Evolutionary conservation across 331 rosid genomes (phyloP).

Genomic region (Cydonia oblonga): DNA sequence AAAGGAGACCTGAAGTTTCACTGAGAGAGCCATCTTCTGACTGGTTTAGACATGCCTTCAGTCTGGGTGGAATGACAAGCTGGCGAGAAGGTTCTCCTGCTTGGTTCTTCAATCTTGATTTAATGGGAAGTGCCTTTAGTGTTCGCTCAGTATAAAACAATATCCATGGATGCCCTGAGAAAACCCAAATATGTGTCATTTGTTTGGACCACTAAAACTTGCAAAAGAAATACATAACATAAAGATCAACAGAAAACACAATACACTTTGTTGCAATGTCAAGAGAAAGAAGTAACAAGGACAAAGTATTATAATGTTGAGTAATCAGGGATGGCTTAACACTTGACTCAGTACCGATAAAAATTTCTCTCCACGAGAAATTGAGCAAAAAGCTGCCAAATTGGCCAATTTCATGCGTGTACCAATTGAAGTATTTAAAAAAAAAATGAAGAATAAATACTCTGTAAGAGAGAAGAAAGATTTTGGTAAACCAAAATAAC

Average conservation of each 20-base stretch:
- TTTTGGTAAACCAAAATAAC: not conserved
- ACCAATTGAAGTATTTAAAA: not conserved
- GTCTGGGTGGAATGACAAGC: slow-evolving; percentile 27
- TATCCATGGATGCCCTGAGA: slow-evolving; percentile 97
- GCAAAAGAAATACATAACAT: not conserved
- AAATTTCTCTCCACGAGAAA: not conserved
- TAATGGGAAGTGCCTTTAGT: slow-evolving; percentile 45
- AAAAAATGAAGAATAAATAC: not conserved
- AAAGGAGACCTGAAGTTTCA: slow-evolving; percentile 25
- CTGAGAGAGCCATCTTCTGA: slow-evolving; percentile 29
- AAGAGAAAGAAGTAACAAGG: not conserved
- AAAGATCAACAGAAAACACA: not conserved
- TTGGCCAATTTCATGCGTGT: too few relatives aligned
- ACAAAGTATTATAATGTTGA: not conserved
- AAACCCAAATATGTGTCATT: slow-evolving; percentile 10
- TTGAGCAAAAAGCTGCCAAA: not conserved
- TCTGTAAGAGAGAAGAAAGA: not conserved
- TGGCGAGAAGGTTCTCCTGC: slow-evolving; percentile 32
- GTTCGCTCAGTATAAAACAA: slow-evolving; percentile 73
- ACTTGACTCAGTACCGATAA: not conserved
- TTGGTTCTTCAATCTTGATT: slow-evolving; percentile 43
- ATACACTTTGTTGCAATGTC: not conserved
- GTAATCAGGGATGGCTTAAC: not conserved
- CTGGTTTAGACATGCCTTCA: slow-evolving; percentile 35
- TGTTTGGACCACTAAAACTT: not conserved